Base-by-base conservation (phyloP, 2,329 filamentous ascomycete species). In the Cadophora gregata region DNA sequence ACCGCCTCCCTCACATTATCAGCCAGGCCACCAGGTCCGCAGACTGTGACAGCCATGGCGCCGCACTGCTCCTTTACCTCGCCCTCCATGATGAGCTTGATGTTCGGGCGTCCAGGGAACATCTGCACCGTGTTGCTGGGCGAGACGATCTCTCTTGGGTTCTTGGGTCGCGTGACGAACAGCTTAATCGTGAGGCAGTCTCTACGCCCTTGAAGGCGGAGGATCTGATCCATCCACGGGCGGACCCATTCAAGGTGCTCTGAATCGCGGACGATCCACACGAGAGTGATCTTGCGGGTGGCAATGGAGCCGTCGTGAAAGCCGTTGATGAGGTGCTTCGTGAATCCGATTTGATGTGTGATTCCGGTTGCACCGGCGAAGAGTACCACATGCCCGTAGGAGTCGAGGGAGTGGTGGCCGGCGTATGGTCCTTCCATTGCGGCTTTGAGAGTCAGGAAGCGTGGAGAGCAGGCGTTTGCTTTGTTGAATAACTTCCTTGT, bases 361-460 rank as follows among this genome's bases (percentile, higher is more conserved):
- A 99, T 98, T 69, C 96, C 96, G 5, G 96, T 93, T 65, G 95
- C 93, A 65, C 93, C 94, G 14, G 95, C 94, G 76, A 97, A 93
- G 65, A 99, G 89, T 70, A 99, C 87, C 53, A 90, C 89, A 51
- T 96, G 96, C 47, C 96, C 95, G 79, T 97, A 98, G 8, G 94
- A 97, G 79, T 93, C 90, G 70, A 98, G 89, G 68, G 88, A 89
- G 79, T 97, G 91, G 76, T 93, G 90, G 50, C 90, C 90, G 4
- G 88, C 90, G 77, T 98, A 98, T 0, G 96, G 95, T 0, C 96
- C 96, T 80, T 98, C 96, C 68, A 96, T 88, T 66, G 92, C 88
- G 38, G 93, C 93, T 59, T 67, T 74, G 16, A 74, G 38, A 6
- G 33, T 66, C 21, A 71, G 48, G 10, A 25, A 62, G 31, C 64